phyloP scores from a whole-genome alignment of 2,329 filamentous ascomycete species.

The Talaromyces islandicus region DNA sequence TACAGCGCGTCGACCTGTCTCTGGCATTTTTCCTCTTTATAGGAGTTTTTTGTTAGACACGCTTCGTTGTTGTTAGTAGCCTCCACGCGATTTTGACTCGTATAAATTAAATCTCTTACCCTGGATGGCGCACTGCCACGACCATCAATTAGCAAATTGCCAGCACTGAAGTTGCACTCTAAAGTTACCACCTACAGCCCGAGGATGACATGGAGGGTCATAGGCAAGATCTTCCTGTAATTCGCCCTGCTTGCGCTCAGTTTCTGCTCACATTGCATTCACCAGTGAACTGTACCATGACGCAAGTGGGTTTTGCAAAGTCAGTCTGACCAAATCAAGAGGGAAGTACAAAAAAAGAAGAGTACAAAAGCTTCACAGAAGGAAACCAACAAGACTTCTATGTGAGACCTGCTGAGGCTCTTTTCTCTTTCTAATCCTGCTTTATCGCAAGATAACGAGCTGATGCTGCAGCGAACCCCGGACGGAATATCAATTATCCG shows the following conservation, averaged over 20 bases:
- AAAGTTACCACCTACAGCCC: slow-evolving; percentile 60
- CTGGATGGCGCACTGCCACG: slow-evolving; percentile 76
- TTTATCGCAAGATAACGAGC: background rate
- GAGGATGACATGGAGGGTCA: slow-evolving; percentile 76
- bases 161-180: background rate
- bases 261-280: background rate
- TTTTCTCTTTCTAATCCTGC: background rate
- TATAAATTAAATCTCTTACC: slow-evolving; percentile 44
- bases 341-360: too few species aligned
- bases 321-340: background rate
- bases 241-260: slow-evolving; percentile 19
- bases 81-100: background rate
- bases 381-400: background rate
- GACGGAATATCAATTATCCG: slow-evolving; percentile 36
- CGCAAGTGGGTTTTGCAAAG: background rate
- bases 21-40: slow-evolving; percentile 79
- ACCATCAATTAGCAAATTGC: slow-evolving; percentile 10
- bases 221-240: slow-evolving; percentile 65
- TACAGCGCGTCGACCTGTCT: slow-evolving; percentile 77
- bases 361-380: background rate
- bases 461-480: slow-evolving; percentile 11
- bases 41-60: slow-evolving; percentile 78
- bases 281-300: slow-evolving; percentile 21
- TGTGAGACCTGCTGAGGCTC: background rate
- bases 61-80: slow-evolving; percentile 43